Evolutionary conservation across 768 basidiomycete genomes (phyloP), one percentile per base, ranked within the genome.

Genomic region (Boletus speciosus): DNA sequence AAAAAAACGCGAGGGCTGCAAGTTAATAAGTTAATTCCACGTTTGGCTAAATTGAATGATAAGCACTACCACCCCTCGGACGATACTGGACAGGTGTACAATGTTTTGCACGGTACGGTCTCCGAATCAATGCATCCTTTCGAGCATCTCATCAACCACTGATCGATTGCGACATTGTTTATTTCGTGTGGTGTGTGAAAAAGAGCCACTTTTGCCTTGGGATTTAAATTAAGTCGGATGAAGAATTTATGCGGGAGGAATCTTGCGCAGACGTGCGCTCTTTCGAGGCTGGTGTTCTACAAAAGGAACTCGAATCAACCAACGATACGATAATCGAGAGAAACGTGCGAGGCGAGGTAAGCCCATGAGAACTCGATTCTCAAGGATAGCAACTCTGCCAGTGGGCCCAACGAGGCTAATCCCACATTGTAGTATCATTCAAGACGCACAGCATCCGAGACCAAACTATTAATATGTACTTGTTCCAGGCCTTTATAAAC

Each of bases 381-480:
- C 21, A 25, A 46, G 35, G 9, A 50, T 39, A 48, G 25, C 12
- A 15, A 16, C 9, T 36, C 10, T 43, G 7, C n/a, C 5, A 39
- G 12, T 59, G 52, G 55, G 9, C 27, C 7, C 27, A 16, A 23
- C 38, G 19, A 62, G 42, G 38, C 49, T 63, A 55, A 50, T 53
- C 34, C 16, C 15, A 42, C 27, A 1, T 19, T 19, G 19, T 19
- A 39, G 31, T 14, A 7, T 21, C 15, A 49, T 46, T 39, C 36
- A 19, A 19, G 31, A 41, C 27, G 8, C 45, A 5, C 27, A 34
- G 29, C 10, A 16, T 29, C 31, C 16, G 21, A 37, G 16, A 36
- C 25, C 10, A 32, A 25, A 16, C 25, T 40, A 44, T 48, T 36
- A 29, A 55, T 54, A 47, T 45, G 29, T 38, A 15, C 31, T 44